Percentiles rank a stretch among this genome's conserved stretches.
Evolutionary conservation across 176 grass and related monocot species (phyloP).

Genomic region (Eremochloa ophiuroides): DNA sequence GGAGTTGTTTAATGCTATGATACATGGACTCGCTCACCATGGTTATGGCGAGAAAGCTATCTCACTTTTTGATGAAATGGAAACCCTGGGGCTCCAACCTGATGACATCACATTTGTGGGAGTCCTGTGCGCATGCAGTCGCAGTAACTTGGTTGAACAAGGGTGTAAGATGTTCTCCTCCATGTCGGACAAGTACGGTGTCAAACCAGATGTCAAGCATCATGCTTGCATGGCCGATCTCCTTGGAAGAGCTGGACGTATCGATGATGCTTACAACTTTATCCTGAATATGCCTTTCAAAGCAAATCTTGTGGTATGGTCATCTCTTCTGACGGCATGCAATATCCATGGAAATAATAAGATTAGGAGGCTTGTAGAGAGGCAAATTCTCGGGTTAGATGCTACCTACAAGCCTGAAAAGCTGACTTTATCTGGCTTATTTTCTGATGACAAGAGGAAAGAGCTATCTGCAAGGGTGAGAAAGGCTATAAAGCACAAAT

Average conservation of each 20-base stretch:
- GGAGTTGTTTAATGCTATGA: slow-evolving; percentile 58
- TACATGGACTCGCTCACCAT: slow-evolving; percentile 43
- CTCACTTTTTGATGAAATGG: slow-evolving; percentile 48
- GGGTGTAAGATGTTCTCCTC: slow-evolving; percentile 37
- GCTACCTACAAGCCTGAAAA: slow-evolving; percentile 33
- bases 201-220: slow-evolving; percentile 38
- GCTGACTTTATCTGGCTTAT: slow-evolving; percentile 40
- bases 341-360: slow-evolving; percentile 39
- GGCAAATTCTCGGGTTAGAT: slow-evolving; percentile 38
- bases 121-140: slow-evolving; percentile 49
- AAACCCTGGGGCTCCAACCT: slow-evolving; percentile 30
- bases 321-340: slow-evolving; percentile 50
- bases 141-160: slow-evolving; percentile 34
- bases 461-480: slow-evolving; percentile 31
- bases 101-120: slow-evolving; percentile 42
- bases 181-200: slow-evolving; percentile 41
- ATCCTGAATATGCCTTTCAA: slow-evolving; percentile 48
- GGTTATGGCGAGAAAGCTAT: slow-evolving; percentile 41
- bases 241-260: slow-evolving; percentile 48
- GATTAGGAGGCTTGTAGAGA: slow-evolving; percentile 41
- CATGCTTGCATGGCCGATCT: slow-evolving; percentile 56
- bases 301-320: slow-evolving; percentile 46
- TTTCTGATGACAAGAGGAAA: slow-evolving; percentile 39
- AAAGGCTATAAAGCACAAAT: slow-evolving; percentile 32
- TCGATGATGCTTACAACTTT: slow-evolving; percentile 43